Percentiles rank a stretch among this genome's conserved stretches.
phyloP scores from a whole-genome alignment of 805 yeast genomes.

The Wickerhamomyces hampshirensis region DNA sequence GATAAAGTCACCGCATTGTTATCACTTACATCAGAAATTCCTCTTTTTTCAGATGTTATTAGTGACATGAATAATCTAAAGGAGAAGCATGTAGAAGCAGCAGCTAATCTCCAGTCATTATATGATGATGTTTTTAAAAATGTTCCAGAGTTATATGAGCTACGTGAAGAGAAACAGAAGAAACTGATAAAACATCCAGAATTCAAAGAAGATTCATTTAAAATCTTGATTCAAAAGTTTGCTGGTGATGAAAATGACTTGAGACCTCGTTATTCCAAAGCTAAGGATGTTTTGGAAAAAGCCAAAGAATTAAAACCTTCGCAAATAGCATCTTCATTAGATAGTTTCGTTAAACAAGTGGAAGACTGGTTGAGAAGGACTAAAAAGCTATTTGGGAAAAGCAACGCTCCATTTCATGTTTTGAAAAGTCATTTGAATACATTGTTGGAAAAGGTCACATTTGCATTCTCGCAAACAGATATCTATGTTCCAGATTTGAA shows the following conservation, averaged over 20 bases:
- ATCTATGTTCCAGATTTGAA: slow-evolving; percentile 6
- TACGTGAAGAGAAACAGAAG: slow-evolving; percentile 6
- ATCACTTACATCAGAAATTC: slow-evolving; percentile 3
- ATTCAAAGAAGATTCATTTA: slow-evolving; percentile 4
- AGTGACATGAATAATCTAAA: slow-evolving; percentile 10
- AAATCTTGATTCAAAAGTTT: slow-evolving; percentile 15
- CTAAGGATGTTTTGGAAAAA: slow-evolving; percentile 22
- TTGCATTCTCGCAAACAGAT: slow-evolving; percentile 25
- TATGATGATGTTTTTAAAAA: slow-evolving; percentile 14
- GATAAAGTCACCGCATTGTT: slow-evolving; percentile 2
- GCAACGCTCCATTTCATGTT: slow-evolving; percentile 29
- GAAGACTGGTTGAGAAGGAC: slow-evolving; percentile 36
- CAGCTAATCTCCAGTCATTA: slow-evolving; percentile 12
- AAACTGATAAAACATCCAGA: slow-evolving; percentile 3
- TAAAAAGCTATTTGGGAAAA: slow-evolving; percentile 30
- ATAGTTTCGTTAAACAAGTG: slow-evolving; percentile 20
- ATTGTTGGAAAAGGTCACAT: slow-evolving; percentile 17
- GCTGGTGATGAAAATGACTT: slow-evolving; percentile 27
- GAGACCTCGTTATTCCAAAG: slow-evolving; percentile 29
- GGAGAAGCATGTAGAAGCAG: slow-evolving; percentile 16
- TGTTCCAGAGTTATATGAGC: slow-evolving; percentile 7
- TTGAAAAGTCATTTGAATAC: slow-evolving; percentile 24
- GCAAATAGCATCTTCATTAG: slow-evolving; percentile 11
- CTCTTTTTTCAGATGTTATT: slow-evolving; percentile 3
- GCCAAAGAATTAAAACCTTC: slow-evolving; percentile 8